A percentile compares a stretch with the other conserved stretches of the same genome.
Conservation (phyloP, 2,329 filamentous ascomycete genomes). For the Ceratocystis ficicola region DNA sequence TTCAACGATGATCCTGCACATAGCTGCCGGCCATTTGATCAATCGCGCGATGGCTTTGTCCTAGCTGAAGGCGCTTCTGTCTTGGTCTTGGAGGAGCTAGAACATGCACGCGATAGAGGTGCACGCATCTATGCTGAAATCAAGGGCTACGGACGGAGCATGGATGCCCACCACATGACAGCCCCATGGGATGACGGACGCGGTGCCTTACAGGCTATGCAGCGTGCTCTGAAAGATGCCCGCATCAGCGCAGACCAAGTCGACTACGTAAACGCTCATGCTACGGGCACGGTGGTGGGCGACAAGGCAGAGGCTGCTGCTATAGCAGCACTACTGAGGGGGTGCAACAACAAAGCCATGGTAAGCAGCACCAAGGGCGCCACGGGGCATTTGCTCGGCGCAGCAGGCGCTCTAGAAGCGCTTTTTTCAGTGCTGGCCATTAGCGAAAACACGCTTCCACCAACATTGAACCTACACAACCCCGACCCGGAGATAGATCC, state of each 20-base stretch:
- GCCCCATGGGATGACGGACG: conserved; percentile 71
- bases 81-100: conserved; percentile 75
- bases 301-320: conserved; percentile 80
- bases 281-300: conserved; percentile 74
- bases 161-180: conserved; percentile 88
- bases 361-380: conserved; percentile 92
- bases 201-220: conserved; percentile 78
- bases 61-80: conserved; percentile 87
- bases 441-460: conserved; percentile 65
- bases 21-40: conserved; percentile 81
- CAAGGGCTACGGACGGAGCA: conserved; percentile 77
- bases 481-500: conserved; percentile 47
- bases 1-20: conserved; percentile 61
- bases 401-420: conserved; percentile 81
- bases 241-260: conserved; percentile 55
- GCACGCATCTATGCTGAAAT: conserved; percentile 82
- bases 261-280: conserved; percentile 92
- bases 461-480: conserved; percentile 69
- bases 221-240: conserved; percentile 62
- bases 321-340: conserved; percentile 58
- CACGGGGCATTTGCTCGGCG: conserved; percentile 80
- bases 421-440: conserved; percentile 74
- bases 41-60: conserved; percentile 69
- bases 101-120: conserved; percentile 69
- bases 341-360: conserved; percentile 3